Evolutionary conservation across 1,284 basidiomycete genomes (phyloP), one percentile per base, ranked within the genome.

Genomic region (Singerocomus rubriflavus): DNA sequence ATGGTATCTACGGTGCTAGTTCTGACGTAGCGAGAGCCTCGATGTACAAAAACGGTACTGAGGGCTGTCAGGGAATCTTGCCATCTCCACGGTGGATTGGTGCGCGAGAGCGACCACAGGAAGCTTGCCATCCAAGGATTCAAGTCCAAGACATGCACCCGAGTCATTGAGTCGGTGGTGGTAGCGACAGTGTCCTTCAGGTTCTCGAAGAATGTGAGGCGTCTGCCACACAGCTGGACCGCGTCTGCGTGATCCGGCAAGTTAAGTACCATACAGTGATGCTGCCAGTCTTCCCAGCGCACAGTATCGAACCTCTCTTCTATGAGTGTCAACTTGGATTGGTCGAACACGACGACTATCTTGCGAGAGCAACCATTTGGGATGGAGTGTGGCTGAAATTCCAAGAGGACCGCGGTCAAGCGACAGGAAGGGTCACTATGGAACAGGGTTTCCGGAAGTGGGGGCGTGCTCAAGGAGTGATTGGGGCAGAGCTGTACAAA

Each of bases 291-390:
- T 34, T 69, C 56, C 66, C 69, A 67, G 11, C 61, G 57, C 16
- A 70, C 54, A 14, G 39, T 29, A 30, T 57, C 57, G 35, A 65
- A 60, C 25, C 29, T 57, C 14, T 55, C 53, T 21, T 53, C 46
- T 39, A 36, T 33, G 25, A 48, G 47, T 17, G 52, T 47, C 25
- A 70, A 36, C 35, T 57, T 53, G 41, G 65, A 61, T 31, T 65
- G 67, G 13, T 70, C 65, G 38, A 70, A 55, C 21, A 69, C 54
- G 32, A 71, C 39, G 25, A 55, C 49, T 21, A 67, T 48, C 48
- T 70, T 71, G 53, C 64, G 65, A 29, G 66, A 68, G 48, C 61
- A 69, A 3, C 67, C 66, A 13, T 41, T 52, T 11, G 69, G 69
- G 31, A 57, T 51, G n/a, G 49, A 44, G 25, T 66, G 51, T 3